phyloP scores from a whole-genome alignment of 768 basidiomycete genomes.

The Suillus cothurnatus region DNA sequence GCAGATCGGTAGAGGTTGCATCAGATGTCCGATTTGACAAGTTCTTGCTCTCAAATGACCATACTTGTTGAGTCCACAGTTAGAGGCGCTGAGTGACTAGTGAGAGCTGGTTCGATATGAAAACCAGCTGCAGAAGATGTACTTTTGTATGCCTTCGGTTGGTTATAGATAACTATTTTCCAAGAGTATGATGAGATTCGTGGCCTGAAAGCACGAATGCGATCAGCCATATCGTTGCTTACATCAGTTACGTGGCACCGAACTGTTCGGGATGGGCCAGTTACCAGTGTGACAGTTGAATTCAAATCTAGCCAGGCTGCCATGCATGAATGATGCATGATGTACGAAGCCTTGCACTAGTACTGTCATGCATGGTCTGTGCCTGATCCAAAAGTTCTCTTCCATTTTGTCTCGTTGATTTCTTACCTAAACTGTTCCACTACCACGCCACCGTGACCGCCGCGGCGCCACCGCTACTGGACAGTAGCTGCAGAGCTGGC shows the following conservation, averaged over 20 bases:
- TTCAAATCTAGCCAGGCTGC: neutral
- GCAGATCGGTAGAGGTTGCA: neutral
- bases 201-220: neutral
- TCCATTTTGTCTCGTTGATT: conserved; percentile 1
- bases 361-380: neutral
- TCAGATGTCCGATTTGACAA: neutral
- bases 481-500: neutral
- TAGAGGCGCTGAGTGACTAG: neutral
- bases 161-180: neutral
- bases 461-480: neutral
- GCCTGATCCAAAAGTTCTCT: neutral
- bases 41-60: neutral
- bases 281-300: neutral
- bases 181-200: neutral
- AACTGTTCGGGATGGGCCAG: neutral
- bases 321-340: too few species aligned
- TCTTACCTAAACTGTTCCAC: neutral
- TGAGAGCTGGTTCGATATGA: neutral
- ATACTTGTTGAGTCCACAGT: neutral
- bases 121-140: neutral
- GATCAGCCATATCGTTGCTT: neutral
- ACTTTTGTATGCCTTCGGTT: neutral
- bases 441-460: neutral
- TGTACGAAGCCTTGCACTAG: too few species aligned
- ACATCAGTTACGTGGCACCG: neutral